phyloP scores from a whole-genome alignment of 495 filamentous ascomycete genomes.

The Amphirosellinia nigrospora region DNA sequence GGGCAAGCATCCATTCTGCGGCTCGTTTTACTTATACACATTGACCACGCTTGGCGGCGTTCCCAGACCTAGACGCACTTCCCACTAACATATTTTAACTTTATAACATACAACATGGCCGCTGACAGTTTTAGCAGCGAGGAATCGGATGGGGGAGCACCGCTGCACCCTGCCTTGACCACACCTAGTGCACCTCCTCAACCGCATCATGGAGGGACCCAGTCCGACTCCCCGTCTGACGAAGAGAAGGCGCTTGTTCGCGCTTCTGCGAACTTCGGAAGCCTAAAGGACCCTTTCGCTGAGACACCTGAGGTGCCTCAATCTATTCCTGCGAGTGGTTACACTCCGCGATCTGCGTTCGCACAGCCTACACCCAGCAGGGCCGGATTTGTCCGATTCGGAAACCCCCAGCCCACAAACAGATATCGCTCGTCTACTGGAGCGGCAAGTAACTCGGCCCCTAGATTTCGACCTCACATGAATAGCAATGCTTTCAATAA shows the following conservation, averaged over 20 bases:
- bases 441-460: not conserved
- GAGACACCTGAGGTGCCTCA: slow-evolving; percentile 21
- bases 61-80: slow-evolving; percentile 3
- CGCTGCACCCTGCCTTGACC: not conserved
- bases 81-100: not conserved
- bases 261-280: slow-evolving; percentile 24
- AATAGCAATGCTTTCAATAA: slow-evolving; percentile 13
- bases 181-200: slow-evolving; percentile 9
- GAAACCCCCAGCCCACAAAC: not conserved
- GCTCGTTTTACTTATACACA: slow-evolving; percentile 1
- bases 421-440: slow-evolving; percentile 22
- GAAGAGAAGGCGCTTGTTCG: slow-evolving; percentile 26
- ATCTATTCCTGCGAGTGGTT: slow-evolving; percentile 15
- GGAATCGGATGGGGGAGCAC: slow-evolving; percentile 16
- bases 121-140: slow-evolving; percentile 13
- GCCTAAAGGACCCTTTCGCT: slow-evolving; percentile 26
- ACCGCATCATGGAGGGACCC: not conserved
- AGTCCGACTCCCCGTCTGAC: slow-evolving; percentile 14
- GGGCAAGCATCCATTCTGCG: not conserved
- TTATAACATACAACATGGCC: not conserved
- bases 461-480: slow-evolving; percentile 13
- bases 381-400: slow-evolving; percentile 15
- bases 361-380: slow-evolving; percentile 23
- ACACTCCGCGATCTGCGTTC: slow-evolving; percentile 3
- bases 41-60: not conserved